Base-by-base conservation (phyloP, 1,284 basidiomycete species). In the Apiotrichum montevideense region DNA sequence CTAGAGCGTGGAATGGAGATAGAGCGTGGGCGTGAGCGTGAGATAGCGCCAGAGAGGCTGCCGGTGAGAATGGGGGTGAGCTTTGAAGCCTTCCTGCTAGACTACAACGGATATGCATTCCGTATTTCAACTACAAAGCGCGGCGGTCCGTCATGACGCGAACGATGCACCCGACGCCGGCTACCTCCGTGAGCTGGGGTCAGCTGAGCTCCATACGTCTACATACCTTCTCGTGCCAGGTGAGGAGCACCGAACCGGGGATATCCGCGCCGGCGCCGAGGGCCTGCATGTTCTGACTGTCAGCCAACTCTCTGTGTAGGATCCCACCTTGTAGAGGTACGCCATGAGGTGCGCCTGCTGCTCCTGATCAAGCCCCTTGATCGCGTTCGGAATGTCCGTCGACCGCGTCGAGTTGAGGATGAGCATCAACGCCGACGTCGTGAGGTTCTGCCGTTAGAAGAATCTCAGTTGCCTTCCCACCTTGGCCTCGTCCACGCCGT, bases 281-380 rank as follows among this genome's bases (percentile, higher is more conserved):
- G 3, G 57, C 64, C 6, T 62, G 61, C 68, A 71, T 70, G 15
- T 63, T 65, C 67, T 67, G 51, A 6, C 1, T 57, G 54, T 44
- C 57, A 34, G 29, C n/a, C 35, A 13, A 46, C 8, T 2, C 34
- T 29, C 14, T 9, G 2, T 29, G 37, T 32, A 4, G 1, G n/a
- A 50, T 13, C 42, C 49, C 43, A 73, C 75, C 66, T 98, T 98
- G 84, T 98, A 98, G 32, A 98, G 79, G 72, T 96, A 98, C 74
- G 96, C 97, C 95, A 98, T 98, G 56, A 98, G 80, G 39, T 86
- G 89, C 70, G 97, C 95, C 67, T 96, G 91, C 62, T 88, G 82
- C 48, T 90, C 86, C 59, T 84, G 82, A 6, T 85, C 83, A 43
- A 98, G 82, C 1, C 81, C 75, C 70, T 87, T 87, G 70, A 98